Percentiles rank a stretch among this genome's conserved stretches.
phyloP scores from a whole-genome alignment of 768 basidiomycete genomes.

The Chlorophyllum brunneum region DNA sequence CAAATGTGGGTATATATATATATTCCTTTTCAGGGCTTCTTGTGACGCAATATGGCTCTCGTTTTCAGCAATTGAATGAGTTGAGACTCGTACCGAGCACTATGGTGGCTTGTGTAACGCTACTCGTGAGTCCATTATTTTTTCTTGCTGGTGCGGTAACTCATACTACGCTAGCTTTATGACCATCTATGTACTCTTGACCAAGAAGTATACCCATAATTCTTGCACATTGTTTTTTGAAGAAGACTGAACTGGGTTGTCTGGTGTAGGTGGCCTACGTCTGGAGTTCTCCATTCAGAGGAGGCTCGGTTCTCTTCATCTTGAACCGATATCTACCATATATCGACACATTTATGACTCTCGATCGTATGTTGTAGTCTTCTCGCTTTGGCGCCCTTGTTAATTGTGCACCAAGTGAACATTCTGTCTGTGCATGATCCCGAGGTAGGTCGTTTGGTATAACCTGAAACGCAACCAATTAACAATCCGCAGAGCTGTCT shows the following conservation, averaged over 20 bases:
- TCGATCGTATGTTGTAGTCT: constrained; percentile 22
- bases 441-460: constrained; percentile 14
- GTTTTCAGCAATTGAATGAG: constrained; percentile 17
- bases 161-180: constrained; percentile 23
- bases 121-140: constrained; percentile 19
- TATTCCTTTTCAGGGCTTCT: neutral
- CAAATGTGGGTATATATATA: neutral
- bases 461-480: neutral
- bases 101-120: constrained; percentile 22
- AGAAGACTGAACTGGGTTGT: neutral
- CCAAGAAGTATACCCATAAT: constrained; percentile 23
- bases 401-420: neutral
- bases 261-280: constrained; percentile 28
- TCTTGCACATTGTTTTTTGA: too few species aligned
- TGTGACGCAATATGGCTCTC: neutral
- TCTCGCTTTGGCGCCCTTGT: neutral
- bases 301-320: constrained; percentile 31
- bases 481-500: constrained; percentile 20
- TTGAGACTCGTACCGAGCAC: constrained; percentile 23
- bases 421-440: constrained; percentile 19
- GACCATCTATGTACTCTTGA: constrained; percentile 33
- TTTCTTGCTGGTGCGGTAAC: too few species aligned
- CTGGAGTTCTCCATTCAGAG: constrained; percentile 26
- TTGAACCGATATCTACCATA: constrained; percentile 39
- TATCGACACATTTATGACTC: constrained; percentile 32